Evolutionary conservation across 345 rosid species (phyloP).

Genomic region (Camelina hispida): DNA sequence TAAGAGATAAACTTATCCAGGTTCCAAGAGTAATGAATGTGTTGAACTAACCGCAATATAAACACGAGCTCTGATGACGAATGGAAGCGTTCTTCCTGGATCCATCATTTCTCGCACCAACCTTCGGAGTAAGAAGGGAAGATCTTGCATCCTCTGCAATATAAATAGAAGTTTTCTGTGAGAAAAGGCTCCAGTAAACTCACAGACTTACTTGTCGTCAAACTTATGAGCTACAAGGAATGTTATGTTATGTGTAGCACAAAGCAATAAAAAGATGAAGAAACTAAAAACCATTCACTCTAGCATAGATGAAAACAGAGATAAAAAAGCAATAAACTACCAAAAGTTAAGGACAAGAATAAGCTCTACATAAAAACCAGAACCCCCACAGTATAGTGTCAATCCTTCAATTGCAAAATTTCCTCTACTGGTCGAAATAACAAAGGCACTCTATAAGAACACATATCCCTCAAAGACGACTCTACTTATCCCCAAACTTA

Average conservation of each 20-base stretch:
- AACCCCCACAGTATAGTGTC: too few species aligned
- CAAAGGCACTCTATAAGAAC: background rate
- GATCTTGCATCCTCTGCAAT: conserved; percentile 83
- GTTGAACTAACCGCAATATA: conserved; percentile 51
- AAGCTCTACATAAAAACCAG: too few species aligned
- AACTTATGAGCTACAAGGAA: background rate
- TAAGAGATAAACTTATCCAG: background rate
- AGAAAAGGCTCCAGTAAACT: conserved; percentile 5
- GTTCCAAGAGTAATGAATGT: conserved; percentile 14
- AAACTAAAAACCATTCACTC: background rate
- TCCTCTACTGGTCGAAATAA: background rate
- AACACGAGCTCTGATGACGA: conserved; percentile 81
- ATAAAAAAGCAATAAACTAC: background rate
- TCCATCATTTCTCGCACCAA: conserved; percentile 76
- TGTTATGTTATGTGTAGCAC: background rate
- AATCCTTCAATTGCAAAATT: conserved; percentile 8
- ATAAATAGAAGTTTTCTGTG: background rate
- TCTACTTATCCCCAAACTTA: conserved; percentile 1
- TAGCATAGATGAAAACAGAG: background rate
- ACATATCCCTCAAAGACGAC: background rate
- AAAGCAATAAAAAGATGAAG: background rate
- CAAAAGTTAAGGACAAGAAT: background rate
- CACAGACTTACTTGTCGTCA: background rate
- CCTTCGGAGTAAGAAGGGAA: conserved; percentile 84
- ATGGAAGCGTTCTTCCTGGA: conserved; percentile 88